Evolutionary conservation across 2,329 filamentous ascomycete genomes (phyloP).

Genomic region (Chrysoporthe austroafricana): DNA sequence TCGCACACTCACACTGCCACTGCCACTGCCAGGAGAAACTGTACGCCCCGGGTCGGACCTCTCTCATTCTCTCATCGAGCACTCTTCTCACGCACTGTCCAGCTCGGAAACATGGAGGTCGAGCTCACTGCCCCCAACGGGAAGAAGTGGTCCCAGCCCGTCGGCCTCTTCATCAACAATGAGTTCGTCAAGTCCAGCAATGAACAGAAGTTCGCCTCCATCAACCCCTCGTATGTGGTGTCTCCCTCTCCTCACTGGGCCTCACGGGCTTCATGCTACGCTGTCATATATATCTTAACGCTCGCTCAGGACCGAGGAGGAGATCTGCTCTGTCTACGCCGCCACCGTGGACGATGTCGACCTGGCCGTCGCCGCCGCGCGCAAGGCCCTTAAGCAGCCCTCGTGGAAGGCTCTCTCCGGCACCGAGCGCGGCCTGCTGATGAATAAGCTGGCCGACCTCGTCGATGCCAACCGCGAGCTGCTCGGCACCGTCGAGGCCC

Average conservation of each 20-base stretch:
- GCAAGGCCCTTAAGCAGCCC: conserved; percentile 67
- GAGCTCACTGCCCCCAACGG: conserved; percentile 79
- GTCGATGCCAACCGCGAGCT: conserved; percentile 64
- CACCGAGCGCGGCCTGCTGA: conserved; percentile 68
- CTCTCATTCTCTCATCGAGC: conserved; percentile 4
- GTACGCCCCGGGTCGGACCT: neutral
- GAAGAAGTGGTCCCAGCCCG: conserved; percentile 70
- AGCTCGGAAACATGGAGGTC: conserved; percentile 41
- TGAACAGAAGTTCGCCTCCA: conserved; percentile 65
- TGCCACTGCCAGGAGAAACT: neutral
- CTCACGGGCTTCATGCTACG: neutral
- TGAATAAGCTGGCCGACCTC: conserved; percentile 72
- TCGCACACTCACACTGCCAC: neutral
- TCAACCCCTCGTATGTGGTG: conserved; percentile 69
- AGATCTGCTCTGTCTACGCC: conserved; percentile 73
- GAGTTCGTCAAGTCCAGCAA: conserved; percentile 73
- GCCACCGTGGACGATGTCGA: conserved; percentile 71
- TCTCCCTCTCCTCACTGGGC: neutral
- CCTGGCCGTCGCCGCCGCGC: conserved; percentile 69
- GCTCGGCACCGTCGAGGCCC: conserved; percentile 64
- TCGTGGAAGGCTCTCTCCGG: conserved; percentile 71
- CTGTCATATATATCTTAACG: conserved; percentile 1
- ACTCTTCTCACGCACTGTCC: conserved; percentile 13
- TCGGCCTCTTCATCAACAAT: conserved; percentile 84
- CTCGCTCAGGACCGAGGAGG: conserved; percentile 55